Conservation (phyloP, 2,329 filamentous ascomycete genomes). For the Hansfordia pulvinata region DNA sequence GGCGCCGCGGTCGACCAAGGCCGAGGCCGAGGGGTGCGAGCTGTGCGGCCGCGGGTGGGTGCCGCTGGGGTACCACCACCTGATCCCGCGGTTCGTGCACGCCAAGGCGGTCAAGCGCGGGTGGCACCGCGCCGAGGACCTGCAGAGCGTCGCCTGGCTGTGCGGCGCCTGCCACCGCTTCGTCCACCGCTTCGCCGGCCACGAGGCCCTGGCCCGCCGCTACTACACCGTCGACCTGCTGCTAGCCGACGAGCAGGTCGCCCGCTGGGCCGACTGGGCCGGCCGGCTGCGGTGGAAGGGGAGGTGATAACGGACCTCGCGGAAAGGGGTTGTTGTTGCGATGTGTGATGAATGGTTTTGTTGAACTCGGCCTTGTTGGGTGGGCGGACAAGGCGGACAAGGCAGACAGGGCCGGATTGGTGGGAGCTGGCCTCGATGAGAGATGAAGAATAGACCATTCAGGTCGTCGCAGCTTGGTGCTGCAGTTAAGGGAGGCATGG, state of each 20-base stretch:
- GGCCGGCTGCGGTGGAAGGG: constrained; percentile 61
- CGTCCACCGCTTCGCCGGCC: constrained; percentile 60
- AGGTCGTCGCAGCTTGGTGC: no score
- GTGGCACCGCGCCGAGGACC: constrained; percentile 62
- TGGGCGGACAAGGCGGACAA: no score
- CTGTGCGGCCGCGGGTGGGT: constrained; percentile 65
- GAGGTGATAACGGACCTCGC: constrained; percentile 3
- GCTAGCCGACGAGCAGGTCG: constrained; percentile 56
- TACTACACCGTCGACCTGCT: constrained; percentile 64
- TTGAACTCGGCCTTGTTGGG: no score
- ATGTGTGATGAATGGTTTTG: no score
- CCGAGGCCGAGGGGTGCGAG: constrained; percentile 48
- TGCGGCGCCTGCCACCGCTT: constrained; percentile 75
- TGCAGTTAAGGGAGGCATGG: no score
- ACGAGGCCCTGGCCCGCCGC: constrained; percentile 64
- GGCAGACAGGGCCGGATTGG: no score
- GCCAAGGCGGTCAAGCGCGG: constrained; percentile 62
- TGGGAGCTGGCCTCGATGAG: no score
- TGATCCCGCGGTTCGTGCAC: constrained; percentile 70
- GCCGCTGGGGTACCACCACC: constrained; percentile 68
- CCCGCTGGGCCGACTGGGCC: constrained; percentile 60
- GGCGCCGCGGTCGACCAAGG: constrained; percentile 42
- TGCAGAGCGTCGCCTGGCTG: constrained; percentile 76
- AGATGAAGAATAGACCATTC: no score
- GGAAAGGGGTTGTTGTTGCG: no score